Evolutionary conservation across 2,329 filamentous ascomycete genomes (phyloP), one percentile per base, ranked within the genome.

Genomic region (Nectriaceae sp.): DNA sequence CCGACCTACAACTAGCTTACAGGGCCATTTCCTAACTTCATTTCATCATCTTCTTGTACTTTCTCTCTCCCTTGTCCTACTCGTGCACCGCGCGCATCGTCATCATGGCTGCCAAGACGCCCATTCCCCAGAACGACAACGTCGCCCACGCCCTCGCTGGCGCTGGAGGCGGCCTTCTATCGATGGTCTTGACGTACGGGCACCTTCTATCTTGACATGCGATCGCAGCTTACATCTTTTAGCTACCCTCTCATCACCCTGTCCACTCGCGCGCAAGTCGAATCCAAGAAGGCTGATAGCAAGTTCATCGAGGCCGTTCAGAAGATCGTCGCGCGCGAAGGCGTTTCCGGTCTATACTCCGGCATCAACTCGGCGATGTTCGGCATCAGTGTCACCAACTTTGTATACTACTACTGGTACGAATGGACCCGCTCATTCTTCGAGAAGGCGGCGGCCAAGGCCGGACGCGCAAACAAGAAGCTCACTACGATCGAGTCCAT

Each of bases 371-470:
- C 89, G 54, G 94, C 94, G 43, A 79, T 99, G 39, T 97, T 99
- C 71, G 94, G 94, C 69, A 97, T 99, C 76, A 94, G 89, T 71
- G 87, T 99, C 61, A 99, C 94, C 63, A 99, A 99, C 78, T 99
- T 99, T 69, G 93, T 99, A 40, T 99, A 99, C 80, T 99, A 99
- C 76, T 99, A 97, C 79, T 99, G 90, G 93, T 99, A 97, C 73
- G 94, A 99, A 76, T 99, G 90, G 89, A 94, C 91, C 54, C 86
- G 92, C 50, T 80, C 87, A 42, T 88, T 88, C 67, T 97, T 97
- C 75, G 90, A 90, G 69, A 78, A 80, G 56, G 89, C 90, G 10
- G 90, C 91, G 39, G 70, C 79, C 49, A 85, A 83, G 62, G 78
- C 88, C 46, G 89, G 88, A 26, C 85, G 90, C 55, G 81, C 85